Evolutionary conservation across 805 yeast genomes (phyloP).

Genomic region (Starmerella sirachaensis): DNA sequence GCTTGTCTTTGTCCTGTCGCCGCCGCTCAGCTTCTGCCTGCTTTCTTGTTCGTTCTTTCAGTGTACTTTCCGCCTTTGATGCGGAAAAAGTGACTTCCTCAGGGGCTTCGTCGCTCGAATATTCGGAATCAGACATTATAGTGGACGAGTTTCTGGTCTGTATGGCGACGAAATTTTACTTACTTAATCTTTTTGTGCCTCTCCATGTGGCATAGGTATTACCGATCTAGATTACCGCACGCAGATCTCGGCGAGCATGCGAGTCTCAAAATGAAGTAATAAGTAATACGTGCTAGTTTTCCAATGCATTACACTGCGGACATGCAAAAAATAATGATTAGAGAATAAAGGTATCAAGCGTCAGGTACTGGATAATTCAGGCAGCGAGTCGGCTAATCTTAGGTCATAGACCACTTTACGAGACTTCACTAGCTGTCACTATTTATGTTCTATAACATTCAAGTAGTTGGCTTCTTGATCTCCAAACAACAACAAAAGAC

Average conservation of each 20-base stretch:
- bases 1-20: slow-evolving; percentile 21
- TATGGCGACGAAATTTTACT: neutral
- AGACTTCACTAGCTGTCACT: too few species aligned
- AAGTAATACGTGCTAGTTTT: neutral
- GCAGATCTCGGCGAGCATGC: neutral
- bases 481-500: too few species aligned
- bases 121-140: slow-evolving; percentile 2
- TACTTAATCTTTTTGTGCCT: slow-evolving; percentile 3
- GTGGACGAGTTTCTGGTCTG: slow-evolving; percentile 4
- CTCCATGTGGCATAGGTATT: neutral
- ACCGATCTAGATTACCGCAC: neutral
- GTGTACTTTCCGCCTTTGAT: slow-evolving; percentile 17
- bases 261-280: neutral
- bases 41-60: too few species aligned
- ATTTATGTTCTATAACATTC: too few species aligned
- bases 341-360: too few species aligned
- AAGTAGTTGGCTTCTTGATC: too few species aligned
- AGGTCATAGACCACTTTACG: too few species aligned
- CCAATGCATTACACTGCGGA: too few species aligned
- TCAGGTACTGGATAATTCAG: too few species aligned
- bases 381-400: too few species aligned
- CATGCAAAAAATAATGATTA: too few species aligned
- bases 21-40: slow-evolving; percentile 9
- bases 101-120: slow-evolving; percentile 28
- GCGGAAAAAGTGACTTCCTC: slow-evolving; percentile 26